phyloP scores from a whole-genome alignment of 345 rosid species.

The Citrus sinensis region DVS_A1.0 CM039162.1:24098001-24098500 shows the following conservation, averaged over 20 bases:
- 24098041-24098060: constrained; percentile 82
- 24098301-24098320: constrained; percentile 65
- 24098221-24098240: constrained; percentile 17
- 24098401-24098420: background rate
- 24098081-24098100: constrained; percentile 78
- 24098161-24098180: constrained; percentile 36
- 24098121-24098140: constrained; percentile 71
- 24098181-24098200: constrained; percentile 44
- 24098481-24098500: background rate
- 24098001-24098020: constrained; percentile 76
- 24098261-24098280: constrained; percentile 32
- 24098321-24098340: background rate
- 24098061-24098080: constrained; percentile 74
- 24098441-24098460: background rate
- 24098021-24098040: constrained; percentile 76
- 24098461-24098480: background rate
- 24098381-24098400: background rate
- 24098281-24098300: constrained; percentile 49
- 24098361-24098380: background rate
- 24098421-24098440: background rate
- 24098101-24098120: constrained; percentile 63
- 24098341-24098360: background rate
- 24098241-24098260: constrained; percentile 34
- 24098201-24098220: constrained; percentile 50
- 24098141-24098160: constrained; percentile 78